Evolutionary conservation across 768 basidiomycete species (phyloP), one percentile per base, ranked within the genome.

Genomic region (Tremella fuciformis): DNA sequence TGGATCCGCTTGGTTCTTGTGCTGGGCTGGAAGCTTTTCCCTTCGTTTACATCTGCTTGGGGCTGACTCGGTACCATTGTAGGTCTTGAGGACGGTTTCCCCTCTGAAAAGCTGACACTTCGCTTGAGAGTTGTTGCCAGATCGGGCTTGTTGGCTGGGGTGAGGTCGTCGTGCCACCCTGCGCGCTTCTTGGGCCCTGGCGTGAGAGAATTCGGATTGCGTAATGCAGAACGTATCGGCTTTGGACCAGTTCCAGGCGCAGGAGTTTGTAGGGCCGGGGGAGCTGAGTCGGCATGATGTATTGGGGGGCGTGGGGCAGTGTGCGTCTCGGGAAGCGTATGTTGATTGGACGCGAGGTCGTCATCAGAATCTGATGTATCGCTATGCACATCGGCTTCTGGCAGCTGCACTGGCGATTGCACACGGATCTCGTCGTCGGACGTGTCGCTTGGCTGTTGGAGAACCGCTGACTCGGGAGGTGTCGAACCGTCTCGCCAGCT

Each of bases 61-160:
- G 29, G 29, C 29, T 11, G 6, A 11, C 11, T 34, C 6, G 11
- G 11, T 6, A 11, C 11, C 4, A 6, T 34, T 4, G 29, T 94
- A 93, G 29, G 88, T 86, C 60, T 83, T 83, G 29, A 4, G 29
- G 29, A 34, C 11, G 4, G 29, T 73, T 86, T 88, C 4, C 96
- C 96, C 73, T 99, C 96, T 22, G 92, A 96, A 79, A 99, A 99
- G 76, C 91, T 94, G 57, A 99, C 94, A 42, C 71, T 75, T n/a
- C 77, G 57, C 38, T 65, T 71, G 1, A 53, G 57, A 7, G 60
- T 65, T 52, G 60, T 64, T 11, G 48, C 58, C 57, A 22, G 59
- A 50, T 4, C 39, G 49, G n/a, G 59, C 42, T 7, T 24, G 13
- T 61, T 55, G 1, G 59, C 61, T 2, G 70, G 69, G 13, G 69